These are phyloP conservation scores for Candida pseudoglaebosa DNA, from an alignment of 805 yeast genomes.

Conservation along the genomic window DNA sequence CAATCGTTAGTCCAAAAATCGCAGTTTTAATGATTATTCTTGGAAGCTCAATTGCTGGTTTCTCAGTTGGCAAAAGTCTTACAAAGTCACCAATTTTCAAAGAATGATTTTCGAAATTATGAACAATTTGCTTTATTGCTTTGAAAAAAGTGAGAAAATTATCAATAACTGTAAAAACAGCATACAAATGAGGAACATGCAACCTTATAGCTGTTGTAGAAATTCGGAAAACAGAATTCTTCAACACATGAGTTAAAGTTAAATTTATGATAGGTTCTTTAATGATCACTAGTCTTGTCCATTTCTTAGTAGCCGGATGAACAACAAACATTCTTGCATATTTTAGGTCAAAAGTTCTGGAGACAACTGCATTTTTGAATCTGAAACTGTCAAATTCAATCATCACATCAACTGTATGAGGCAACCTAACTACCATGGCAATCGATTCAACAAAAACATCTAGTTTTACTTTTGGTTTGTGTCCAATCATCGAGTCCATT, in stretches of 20 bases:
- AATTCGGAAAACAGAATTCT: slow-evolving; percentile 18
- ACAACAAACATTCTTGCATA: slow-evolving; percentile 44
- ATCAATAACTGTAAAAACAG: slow-evolving; percentile 77
- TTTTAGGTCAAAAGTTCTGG: slow-evolving; percentile 29
- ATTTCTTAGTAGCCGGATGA: slow-evolving; percentile 46
- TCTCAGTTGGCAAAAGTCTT: slow-evolving; percentile 31
- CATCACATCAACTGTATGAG: slow-evolving; percentile 44
- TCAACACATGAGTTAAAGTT: slow-evolving; percentile 11
- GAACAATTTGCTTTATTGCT: slow-evolving; percentile 55
- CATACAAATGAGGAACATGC: slow-evolving; percentile 67
- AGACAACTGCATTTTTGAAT: slow-evolving; percentile 19
- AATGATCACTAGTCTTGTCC: slow-evolving; percentile 36
- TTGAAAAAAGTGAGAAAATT: slow-evolving; percentile 66
- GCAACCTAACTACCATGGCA: slow-evolving; percentile 41
- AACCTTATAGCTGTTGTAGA: slow-evolving; percentile 41
- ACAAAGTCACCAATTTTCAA: slow-evolving; percentile 23
- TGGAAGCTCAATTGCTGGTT: slow-evolving; percentile 49
- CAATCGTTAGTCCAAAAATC: slow-evolving; percentile 60
- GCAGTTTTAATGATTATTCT: slow-evolving; percentile 51
- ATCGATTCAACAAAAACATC: slow-evolving; percentile 30
- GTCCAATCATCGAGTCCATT: slow-evolving; percentile 17
- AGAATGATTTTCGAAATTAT: slow-evolving; percentile 39
- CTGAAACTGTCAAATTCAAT: slow-evolving; percentile 38
- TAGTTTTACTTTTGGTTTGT: slow-evolving; percentile 20
- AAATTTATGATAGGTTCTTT: slow-evolving; percentile 16